Evolutionary conservation across 2,329 filamentous ascomycete genomes (phyloP).

Genomic region (Diaporthe velutina): DNA sequence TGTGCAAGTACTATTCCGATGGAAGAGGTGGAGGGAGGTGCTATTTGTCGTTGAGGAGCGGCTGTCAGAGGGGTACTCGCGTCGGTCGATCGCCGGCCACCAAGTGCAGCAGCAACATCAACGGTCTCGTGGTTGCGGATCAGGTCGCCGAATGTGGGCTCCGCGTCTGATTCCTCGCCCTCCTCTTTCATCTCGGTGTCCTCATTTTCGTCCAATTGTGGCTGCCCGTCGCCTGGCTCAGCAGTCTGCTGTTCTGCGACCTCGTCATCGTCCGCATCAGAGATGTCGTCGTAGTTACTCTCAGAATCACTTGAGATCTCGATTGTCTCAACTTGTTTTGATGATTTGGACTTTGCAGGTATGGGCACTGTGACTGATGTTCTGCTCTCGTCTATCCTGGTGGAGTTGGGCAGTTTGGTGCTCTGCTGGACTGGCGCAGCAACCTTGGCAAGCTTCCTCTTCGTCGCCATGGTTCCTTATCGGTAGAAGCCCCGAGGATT

Average conservation of each 20-base stretch:
- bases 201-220: slow-evolving; percentile 26
- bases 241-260: slow-evolving; percentile 50
- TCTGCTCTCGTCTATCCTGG: slow-evolving; percentile 69
- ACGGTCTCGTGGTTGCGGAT: slow-evolving; percentile 81
- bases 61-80: slow-evolving; percentile 52
- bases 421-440: slow-evolving; percentile 67
- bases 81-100: slow-evolving; percentile 50
- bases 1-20: slow-evolving; percentile 94
- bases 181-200: slow-evolving; percentile 48
- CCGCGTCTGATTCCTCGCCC: slow-evolving; percentile 60
- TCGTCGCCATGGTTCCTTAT: slow-evolving; percentile 65
- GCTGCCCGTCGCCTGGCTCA: slow-evolving; percentile 40
- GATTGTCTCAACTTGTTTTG: slow-evolving; percentile 58
- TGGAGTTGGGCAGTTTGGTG: slow-evolving; percentile 64
- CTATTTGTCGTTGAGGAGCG: slow-evolving; percentile 58
- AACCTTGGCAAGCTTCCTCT: slow-evolving; percentile 71
- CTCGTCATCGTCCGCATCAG: slow-evolving; percentile 49
- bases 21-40: slow-evolving; percentile 80
- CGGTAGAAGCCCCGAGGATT: not conserved
- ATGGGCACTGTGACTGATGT: slow-evolving; percentile 61
- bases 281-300: slow-evolving; percentile 60
- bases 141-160: slow-evolving; percentile 88
- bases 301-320: slow-evolving; percentile 70
- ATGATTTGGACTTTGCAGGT: slow-evolving; percentile 47
- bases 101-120: slow-evolving; percentile 76